These are phyloP conservation scores for Massospora cicadina DNA, from an alignment of 371 early-diverging fungal genomes.

Conservation along the genomic window DNA sequence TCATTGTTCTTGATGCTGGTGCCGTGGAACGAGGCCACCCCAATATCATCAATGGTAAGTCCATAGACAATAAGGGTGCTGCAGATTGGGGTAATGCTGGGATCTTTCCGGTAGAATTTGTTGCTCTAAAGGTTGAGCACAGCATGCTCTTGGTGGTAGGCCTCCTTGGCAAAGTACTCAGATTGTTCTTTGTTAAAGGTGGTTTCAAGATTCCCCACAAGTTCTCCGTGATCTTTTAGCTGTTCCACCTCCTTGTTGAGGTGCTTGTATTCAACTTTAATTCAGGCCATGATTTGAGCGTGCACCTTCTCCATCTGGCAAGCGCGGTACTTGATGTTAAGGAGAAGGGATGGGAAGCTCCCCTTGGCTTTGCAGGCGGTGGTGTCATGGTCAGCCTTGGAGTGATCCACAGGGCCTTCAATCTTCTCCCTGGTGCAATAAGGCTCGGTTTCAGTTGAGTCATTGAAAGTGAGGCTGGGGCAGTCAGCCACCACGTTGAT, in stretches of 20 bases:
- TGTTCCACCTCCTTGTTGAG: constrained; percentile 55
- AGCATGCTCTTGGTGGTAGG: constrained; percentile 66
- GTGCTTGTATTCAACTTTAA: constrained; percentile 57
- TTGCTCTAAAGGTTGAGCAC: constrained; percentile 68
- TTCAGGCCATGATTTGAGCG: constrained; percentile 70
- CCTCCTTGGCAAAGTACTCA: constrained; percentile 69
- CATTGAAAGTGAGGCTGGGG: too few species aligned
- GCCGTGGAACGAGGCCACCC: constrained; percentile 96
- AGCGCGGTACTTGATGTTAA: constrained; percentile 79
- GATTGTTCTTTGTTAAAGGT: constrained; percentile 62
- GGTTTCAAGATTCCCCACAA: constrained; percentile 30
- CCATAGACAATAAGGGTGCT: constrained; percentile 87
- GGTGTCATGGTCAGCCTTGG: too few species aligned
- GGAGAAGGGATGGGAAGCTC: constrained; percentile 50
- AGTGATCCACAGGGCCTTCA: too few species aligned
- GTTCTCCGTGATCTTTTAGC: constrained; percentile 37
- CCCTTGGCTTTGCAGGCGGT: constrained; percentile 65
- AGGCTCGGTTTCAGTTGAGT: too few species aligned
- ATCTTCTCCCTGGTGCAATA: too few species aligned
- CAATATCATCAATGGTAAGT: constrained; percentile 82
- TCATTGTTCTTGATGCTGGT: constrained; percentile 94
- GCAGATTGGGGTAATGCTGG: constrained; percentile 75
- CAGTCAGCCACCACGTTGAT: too few species aligned
- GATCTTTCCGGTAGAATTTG: constrained; percentile 70
- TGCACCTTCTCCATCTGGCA: constrained; percentile 65